These are phyloP conservation scores for Penicillium olsonii DNA, from an alignment of 2,329 filamentous ascomycete genomes.

Conservation along the genomic window DNA sequence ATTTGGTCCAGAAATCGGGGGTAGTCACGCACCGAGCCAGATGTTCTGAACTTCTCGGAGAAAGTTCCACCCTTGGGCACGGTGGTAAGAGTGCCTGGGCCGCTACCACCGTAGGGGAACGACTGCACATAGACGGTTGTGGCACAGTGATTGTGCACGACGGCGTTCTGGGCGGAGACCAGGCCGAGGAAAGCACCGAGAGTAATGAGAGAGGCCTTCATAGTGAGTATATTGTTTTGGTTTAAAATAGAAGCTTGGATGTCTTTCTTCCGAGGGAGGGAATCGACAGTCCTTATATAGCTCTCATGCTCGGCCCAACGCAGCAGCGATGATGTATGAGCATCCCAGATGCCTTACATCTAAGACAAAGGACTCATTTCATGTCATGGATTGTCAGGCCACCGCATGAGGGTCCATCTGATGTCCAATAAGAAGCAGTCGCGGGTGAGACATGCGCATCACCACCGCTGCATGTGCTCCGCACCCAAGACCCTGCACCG, in stretches of 20 bases:
- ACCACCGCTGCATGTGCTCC: slow-evolving; percentile 15
- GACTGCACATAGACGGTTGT: slow-evolving; percentile 26
- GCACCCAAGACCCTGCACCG: slow-evolving; percentile 15
- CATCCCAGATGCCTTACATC: slow-evolving; percentile 9
- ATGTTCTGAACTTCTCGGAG: slow-evolving; percentile 23
- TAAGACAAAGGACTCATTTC: slow-evolving; percentile 21
- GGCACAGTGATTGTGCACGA: slow-evolving; percentile 25
- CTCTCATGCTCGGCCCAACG: slow-evolving; percentile 8
- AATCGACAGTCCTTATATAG: slow-evolving; percentile 19
- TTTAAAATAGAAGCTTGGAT: slow-evolving; percentile 10
- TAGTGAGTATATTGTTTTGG: slow-evolving; percentile 10
- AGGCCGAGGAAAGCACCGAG: slow-evolving; percentile 22
- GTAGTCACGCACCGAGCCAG: slow-evolving; percentile 25
- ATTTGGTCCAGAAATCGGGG: neutral
- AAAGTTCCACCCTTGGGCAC: slow-evolving; percentile 21
- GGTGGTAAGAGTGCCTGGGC: slow-evolving; percentile 25
- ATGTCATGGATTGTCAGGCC: slow-evolving; percentile 22
- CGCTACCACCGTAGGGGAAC: slow-evolving; percentile 26
- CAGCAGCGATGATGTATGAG: slow-evolving; percentile 11
- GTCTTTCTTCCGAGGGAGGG: slow-evolving; percentile 9
- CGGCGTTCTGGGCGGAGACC: slow-evolving; percentile 24
- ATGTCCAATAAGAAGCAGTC: slow-evolving; percentile 16
- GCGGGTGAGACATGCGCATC: slow-evolving; percentile 26
- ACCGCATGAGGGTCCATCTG: slow-evolving; percentile 4
- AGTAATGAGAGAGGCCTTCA: slow-evolving; percentile 23